Percentiles rank a stretch among this genome's conserved stretches.
Conservation (phyloP, 139 green algal species). For the Coelastrella sp. region DNA sequence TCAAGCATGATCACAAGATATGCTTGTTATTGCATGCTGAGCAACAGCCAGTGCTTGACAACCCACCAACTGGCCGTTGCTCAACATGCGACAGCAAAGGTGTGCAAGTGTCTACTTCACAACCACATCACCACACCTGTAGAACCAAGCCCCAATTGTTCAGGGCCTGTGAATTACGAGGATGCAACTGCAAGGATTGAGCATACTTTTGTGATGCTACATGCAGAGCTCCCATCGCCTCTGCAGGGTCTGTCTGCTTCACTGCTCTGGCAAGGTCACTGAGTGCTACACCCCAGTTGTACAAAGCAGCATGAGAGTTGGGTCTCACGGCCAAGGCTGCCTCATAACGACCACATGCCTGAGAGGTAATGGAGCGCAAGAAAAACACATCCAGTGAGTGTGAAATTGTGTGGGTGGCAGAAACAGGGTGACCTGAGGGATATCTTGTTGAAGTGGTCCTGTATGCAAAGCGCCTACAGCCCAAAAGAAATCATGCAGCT, state of each 20-base stretch:
- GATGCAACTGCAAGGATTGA: conserved; percentile 63
- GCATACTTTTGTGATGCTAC: conserved; percentile 75
- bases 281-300: conserved; percentile 87
- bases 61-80: too few relatives aligned
- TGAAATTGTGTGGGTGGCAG: too few relatives aligned
- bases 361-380: neutral
- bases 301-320: conserved; percentile 66
- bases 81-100: too few relatives aligned
- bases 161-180: conserved; percentile 80
- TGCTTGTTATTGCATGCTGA: too few relatives aligned
- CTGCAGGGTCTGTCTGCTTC: conserved; percentile 41
- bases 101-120: neutral
- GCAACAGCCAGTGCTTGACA: too few relatives aligned
- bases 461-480: too few relatives aligned
- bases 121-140: conserved; percentile 58
- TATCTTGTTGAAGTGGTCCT: too few relatives aligned
- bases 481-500: too few relatives aligned
- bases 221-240: conserved; percentile 55
- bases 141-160: conserved; percentile 91
- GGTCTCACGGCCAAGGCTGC: conserved; percentile 52
- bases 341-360: conserved; percentile 74
- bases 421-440: too few relatives aligned
- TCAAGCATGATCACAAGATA: neutral
- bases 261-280: conserved; percentile 70
- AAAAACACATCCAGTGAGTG: neutral